Evolutionary conservation across 179 eudicot species (phyloP).

Genomic region (Beta lomatogona): DNA sequence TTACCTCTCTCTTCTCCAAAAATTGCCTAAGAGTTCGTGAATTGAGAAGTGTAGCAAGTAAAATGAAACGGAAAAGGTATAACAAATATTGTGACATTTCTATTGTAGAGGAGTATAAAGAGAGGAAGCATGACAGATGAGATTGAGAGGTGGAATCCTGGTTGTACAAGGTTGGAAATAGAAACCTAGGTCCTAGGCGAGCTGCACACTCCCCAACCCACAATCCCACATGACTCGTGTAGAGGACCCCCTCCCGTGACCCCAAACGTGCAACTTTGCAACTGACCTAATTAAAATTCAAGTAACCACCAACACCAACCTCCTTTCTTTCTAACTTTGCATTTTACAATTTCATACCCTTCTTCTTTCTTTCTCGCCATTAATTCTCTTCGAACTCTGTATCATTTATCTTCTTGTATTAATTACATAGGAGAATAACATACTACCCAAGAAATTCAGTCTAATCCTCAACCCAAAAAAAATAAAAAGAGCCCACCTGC

Average conservation of each 20-base stretch:
- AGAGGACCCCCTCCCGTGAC: background rate
- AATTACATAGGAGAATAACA: background rate
- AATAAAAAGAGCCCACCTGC: background rate
- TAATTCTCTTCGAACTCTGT: background rate
- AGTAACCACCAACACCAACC: background rate
- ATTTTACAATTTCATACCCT: background rate
- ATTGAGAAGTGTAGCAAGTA: too few species aligned
- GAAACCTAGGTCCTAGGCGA: too few species aligned
- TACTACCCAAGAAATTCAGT: background rate
- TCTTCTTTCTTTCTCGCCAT: background rate
- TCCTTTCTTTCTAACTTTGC: background rate
- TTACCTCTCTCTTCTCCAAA: too few species aligned
- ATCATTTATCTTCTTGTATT: background rate
- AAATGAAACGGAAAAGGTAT: too few species aligned
- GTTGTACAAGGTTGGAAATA: too few species aligned
- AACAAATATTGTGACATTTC: too few species aligned
- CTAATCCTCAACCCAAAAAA: background rate
- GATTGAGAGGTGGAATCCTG: too few species aligned
- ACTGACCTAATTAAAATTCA: background rate
- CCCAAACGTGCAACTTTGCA: slow-evolving; percentile 12
- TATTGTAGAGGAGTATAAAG: too few species aligned
- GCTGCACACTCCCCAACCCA: background rate
- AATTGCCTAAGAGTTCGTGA: too few species aligned
- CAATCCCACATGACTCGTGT: background rate
- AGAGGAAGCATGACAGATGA: too few species aligned